phyloP scores from a whole-genome alignment of 371 early-diverging fungal genomes.

The Nematocida homosporus region DNA sequence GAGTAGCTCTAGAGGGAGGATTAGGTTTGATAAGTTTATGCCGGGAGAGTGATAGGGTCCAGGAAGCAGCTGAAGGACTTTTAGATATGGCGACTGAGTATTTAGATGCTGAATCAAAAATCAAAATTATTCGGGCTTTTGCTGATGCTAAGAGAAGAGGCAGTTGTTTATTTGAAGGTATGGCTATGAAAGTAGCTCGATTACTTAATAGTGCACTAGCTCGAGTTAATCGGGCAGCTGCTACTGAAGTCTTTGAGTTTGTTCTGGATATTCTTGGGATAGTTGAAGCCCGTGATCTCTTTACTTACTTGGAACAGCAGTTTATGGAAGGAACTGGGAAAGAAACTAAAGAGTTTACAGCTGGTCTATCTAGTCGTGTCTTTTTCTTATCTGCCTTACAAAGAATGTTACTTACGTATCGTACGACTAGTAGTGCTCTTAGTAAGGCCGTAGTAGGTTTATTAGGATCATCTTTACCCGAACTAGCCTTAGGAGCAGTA shows the following conservation, averaged over 20 bases:
- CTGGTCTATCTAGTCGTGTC: not conserved
- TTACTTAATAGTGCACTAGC: conserved; percentile 25
- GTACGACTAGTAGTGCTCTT: conserved; percentile 36
- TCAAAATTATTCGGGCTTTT: conserved; percentile 29
- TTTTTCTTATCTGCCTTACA: conserved; percentile 41
- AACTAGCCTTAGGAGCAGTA: conserved; percentile 53
- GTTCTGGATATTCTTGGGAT: conserved; percentile 27
- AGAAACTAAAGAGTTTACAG: not conserved
- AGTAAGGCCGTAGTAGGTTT: conserved; percentile 6
- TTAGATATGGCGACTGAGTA: conserved; percentile 50
- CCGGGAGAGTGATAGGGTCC: conserved; percentile 8
- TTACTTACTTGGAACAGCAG: conserved; percentile 20
- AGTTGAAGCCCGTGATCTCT: conserved; percentile 45
- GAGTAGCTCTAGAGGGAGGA: conserved; percentile 27
- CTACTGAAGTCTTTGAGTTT: conserved; percentile 21
- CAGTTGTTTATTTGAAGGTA: conserved; percentile 25
- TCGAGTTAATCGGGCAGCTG: conserved; percentile 11
- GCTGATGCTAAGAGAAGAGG: conserved; percentile 24
- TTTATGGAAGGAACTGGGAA: not conserved
- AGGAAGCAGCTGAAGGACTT: conserved; percentile 51
- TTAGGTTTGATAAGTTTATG: conserved; percentile 23
- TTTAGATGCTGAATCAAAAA: conserved; percentile 38
- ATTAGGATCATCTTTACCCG: conserved; percentile 40
- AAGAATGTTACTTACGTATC: conserved; percentile 20
- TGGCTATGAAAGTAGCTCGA: conserved; percentile 19